Evolutionary conservation across 2,329 filamentous ascomycete species (phyloP).

Genomic region (Phaeoacremonium minimum): DNA sequence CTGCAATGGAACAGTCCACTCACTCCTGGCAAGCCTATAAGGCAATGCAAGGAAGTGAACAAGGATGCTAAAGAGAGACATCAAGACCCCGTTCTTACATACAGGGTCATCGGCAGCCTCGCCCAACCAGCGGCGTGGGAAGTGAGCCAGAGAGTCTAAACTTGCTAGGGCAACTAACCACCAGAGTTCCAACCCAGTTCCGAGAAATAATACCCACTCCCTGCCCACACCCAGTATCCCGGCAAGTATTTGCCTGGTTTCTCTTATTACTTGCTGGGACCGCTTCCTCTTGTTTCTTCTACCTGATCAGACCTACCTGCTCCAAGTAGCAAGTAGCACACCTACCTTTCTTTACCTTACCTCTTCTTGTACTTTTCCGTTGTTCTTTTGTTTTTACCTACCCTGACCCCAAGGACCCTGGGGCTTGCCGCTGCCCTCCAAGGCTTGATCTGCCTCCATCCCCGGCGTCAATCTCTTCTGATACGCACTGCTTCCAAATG

Average conservation of each 20-base stretch:
- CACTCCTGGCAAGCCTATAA: too few species aligned
- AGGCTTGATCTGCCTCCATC: slow-evolving; percentile 22
- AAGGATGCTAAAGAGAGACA: too few species aligned
- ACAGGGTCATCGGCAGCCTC: neutral
- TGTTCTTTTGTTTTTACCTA: too few species aligned
- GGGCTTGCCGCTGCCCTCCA: slow-evolving; percentile 8
- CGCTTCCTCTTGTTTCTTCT: neutral
- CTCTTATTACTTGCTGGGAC: neutral
- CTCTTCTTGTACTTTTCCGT: neutral
- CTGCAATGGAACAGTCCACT: too few species aligned
- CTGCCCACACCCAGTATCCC: too few species aligned
- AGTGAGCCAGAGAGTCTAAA: too few species aligned
- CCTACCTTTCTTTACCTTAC: neutral
- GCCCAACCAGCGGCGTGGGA: neutral
- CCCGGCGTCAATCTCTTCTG: slow-evolving; percentile 37
- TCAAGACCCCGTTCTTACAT: too few species aligned
- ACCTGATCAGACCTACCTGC: neutral
- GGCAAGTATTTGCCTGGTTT: too few species aligned
- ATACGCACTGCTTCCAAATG: slow-evolving; percentile 39
- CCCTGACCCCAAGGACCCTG: slow-evolving; percentile 7
- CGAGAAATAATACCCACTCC: neutral
- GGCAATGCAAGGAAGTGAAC: too few species aligned
- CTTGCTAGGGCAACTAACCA: neutral
- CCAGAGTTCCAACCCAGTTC: neutral
- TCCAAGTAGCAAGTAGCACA: neutral